Conservation (phyloP, 2,329 filamentous ascomycete species). For the Helotiales sp. region DNA sequence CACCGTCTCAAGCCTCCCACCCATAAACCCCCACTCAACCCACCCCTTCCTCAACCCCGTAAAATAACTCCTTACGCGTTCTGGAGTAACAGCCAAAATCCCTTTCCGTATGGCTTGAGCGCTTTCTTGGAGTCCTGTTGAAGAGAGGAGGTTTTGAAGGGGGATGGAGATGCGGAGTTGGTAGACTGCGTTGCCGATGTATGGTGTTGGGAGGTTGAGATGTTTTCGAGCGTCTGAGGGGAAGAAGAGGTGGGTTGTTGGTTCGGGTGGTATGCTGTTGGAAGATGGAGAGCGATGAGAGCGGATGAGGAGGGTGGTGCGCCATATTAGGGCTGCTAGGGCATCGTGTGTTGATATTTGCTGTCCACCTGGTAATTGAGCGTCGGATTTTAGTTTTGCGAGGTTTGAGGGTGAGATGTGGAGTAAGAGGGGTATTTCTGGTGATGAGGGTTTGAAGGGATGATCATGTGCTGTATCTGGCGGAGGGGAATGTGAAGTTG, state of each 20-base stretch:
- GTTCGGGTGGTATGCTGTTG: neutral
- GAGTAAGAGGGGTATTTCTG: conserved; percentile 14
- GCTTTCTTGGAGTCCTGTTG: conserved; percentile 3
- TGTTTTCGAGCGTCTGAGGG: conserved; percentile 16
- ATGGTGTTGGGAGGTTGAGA: conserved; percentile 9
- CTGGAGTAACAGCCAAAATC: conserved; percentile 7
- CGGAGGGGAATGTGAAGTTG: neutral
- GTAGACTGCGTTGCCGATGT: conserved; percentile 18
- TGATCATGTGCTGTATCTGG: neutral
- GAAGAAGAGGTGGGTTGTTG: conserved; percentile 7
- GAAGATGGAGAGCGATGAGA: conserved; percentile 5
- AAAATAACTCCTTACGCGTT: conserved; percentile 7
- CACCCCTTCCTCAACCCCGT: conserved; percentile 5
- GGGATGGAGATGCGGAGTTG: conserved; percentile 5
- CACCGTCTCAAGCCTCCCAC: neutral
- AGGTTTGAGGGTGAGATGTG: conserved; percentile 9
- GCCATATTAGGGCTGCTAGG: conserved; percentile 15
- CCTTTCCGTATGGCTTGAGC: conserved; percentile 10
- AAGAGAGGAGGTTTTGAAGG: conserved; percentile 9
- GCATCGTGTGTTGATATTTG: conserved; percentile 21
- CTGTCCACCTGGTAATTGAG: conserved; percentile 5
- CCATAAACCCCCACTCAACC: conserved; percentile 15
- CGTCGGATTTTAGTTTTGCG: conserved; percentile 14
- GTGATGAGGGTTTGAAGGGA: conserved; percentile 9
- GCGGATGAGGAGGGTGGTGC: conserved; percentile 11